Evolutionary conservation across 2,329 filamentous ascomycete genomes (phyloP), one percentile per base, ranked within the genome.

Genomic region (Ceratocystis diversiconidia): DNA sequence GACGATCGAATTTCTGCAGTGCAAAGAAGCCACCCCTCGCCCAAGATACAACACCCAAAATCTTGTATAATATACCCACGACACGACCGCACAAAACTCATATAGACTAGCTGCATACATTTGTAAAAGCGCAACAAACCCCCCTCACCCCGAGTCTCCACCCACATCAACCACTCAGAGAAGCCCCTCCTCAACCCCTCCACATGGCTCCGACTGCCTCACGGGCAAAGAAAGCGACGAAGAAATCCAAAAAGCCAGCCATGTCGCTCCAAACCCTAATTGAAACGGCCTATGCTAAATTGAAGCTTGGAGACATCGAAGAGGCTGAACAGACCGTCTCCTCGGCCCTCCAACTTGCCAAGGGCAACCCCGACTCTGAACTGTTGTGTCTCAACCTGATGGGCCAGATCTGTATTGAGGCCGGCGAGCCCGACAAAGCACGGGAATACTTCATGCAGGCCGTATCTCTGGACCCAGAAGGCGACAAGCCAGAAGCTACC

Each of bases 351-450:
- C 74, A 77, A 44, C 61, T 65, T 6, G 70, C 72, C 8, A 78
- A 78, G 2, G 78, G 78, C 2, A 76, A 74, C 48, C 79, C 80
- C 69, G 79, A 80, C 63, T 76, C 76, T 17, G 80, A 82, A 59
- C 78, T 90, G 17, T 80, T 85, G 10, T 87, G 88, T 0, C 77
- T 92, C 62, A 89, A 87, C 70, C 77, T 95, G 43, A 80, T 94
- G 25, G 92, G 88, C 65, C 89, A 95, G 71, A 90, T 95, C 71
- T 81, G 85, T 71, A 81, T 96, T 66, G 90, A 96, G 73, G 76
- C 89, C 2, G 92, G 94, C 68, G 89, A 96, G 57, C 80, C 89
- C 64, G 87, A 92, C 64, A 77, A 82, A 17, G 92, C 92, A 52
- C 81, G 87, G 67, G 76, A 79, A 60, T 86, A 84, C 71, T 95